Evolutionary conservation across 83 land plant species (phyloP), one percentile per base, ranked within the genome.

Genomic region (Thuja plicata): DNA sequence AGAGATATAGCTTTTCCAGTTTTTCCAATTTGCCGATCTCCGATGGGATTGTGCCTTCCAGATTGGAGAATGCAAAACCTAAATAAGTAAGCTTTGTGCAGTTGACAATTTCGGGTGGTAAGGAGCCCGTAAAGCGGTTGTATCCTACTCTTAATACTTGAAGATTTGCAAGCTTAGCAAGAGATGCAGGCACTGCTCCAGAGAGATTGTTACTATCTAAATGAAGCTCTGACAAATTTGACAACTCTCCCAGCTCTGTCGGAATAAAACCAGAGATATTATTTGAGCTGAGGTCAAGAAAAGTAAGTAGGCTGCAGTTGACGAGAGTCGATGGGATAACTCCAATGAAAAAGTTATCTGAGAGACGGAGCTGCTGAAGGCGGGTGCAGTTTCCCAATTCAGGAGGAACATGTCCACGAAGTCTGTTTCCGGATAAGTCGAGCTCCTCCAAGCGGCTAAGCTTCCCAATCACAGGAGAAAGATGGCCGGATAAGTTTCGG

Each of bases 101-200:
- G 12, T 80, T 41, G 0, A 30, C 30, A 35, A 79, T 78, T 37
- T 32, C 24, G 3, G 91, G 34, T 6, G 92, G 90, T 27, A 95
- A 88, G 21, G 89, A 77, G 30, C 98, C 94, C 4, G 91, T 87
- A 6, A 94, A 90, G 8, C 3, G 34, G 60, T 93, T 94, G 24
- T 88, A 3, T 45, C 19, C 27, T 90, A 85, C 41, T 71, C 80
- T 38, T 37, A 85, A 52, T 91, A 40, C 16, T 11, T 40, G 1
- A 79, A 79, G 27, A 40, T 19, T 40, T 6, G 82, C 8, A 13
- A 77, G 80, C 19, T 17, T 80, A 38, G 48, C 84, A 17, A 80
- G 5, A 38, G 46, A 19, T 7, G 83, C 9, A 6, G 83, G 83
- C 24, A 80, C 45, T 19, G 0, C 8, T 38, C 83, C 83, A 41